phyloP scores from a whole-genome alignment of 1,139 yeast species.

The Taiozyma onychis region DNA sequence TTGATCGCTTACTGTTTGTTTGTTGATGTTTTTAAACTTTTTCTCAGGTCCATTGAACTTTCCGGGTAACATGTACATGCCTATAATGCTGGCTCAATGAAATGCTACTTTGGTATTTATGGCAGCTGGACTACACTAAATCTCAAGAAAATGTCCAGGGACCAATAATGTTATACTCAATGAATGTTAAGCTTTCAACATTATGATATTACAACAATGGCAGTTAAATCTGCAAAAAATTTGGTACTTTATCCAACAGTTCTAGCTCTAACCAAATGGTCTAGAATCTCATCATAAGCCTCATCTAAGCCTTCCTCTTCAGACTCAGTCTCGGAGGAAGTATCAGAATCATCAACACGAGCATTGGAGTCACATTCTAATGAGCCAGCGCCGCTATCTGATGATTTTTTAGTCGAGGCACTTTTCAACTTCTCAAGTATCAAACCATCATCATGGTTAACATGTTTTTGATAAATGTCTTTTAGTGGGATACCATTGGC shows the following conservation, averaged over 20 bases:
- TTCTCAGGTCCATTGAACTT: not conserved
- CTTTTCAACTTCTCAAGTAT: conserved; percentile 17
- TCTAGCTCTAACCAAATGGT: conserved; percentile 34
- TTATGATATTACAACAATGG: not conserved
- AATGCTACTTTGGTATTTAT: too few relatives aligned
- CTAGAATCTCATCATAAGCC: conserved; percentile 48
- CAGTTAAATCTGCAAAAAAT: not conserved
- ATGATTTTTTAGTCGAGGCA: not conserved
- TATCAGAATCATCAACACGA: conserved; percentile 25
- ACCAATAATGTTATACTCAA: not conserved
- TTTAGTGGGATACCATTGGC: conserved; percentile 46
- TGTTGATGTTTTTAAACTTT: not conserved
- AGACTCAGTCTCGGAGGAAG: conserved; percentile 37
- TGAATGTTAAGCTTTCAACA: not conserved
- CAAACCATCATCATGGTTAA: conserved; percentile 2
- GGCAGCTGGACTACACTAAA: too few relatives aligned
- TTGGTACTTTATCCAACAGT: conserved; percentile 17
- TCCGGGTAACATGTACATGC: not conserved
- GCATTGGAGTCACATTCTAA: conserved; percentile 8
- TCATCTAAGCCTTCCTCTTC: conserved; percentile 34
- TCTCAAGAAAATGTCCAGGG: not conserved
- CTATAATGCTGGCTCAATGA: not conserved
- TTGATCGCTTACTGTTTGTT: not conserved
- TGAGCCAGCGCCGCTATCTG: not conserved
- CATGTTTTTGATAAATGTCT: conserved; percentile 35